Evolutionary conservation across 768 basidiomycete genomes (phyloP).

Genomic region (Chalciporus chontae): DNA sequence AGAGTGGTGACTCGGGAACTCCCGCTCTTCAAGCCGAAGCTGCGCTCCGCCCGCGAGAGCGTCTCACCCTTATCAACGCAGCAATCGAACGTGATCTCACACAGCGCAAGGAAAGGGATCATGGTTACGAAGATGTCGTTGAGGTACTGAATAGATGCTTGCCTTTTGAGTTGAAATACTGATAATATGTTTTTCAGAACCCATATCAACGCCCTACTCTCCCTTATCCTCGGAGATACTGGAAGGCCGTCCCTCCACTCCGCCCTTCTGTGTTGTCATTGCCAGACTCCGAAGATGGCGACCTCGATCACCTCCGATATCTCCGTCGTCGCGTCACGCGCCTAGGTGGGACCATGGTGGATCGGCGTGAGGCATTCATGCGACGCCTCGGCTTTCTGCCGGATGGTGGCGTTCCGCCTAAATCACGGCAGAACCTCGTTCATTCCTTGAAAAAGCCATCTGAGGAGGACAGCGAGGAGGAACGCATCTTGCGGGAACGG

Average conservation of each 20-base stretch:
- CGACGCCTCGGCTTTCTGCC: slow-evolving; percentile 23
- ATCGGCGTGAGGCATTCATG: slow-evolving; percentile 51
- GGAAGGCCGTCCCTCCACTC: slow-evolving; percentile 54
- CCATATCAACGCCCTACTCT: slow-evolving; percentile 64
- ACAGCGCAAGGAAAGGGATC: slow-evolving; percentile 68
- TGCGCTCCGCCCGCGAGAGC: slow-evolving; percentile 62
- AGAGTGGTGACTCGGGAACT: slow-evolving; percentile 38
- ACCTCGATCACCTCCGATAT: slow-evolving; percentile 21
- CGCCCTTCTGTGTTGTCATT: slow-evolving; percentile 32
- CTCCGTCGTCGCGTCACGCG: slow-evolving; percentile 79
- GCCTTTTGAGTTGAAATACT: not conserved
- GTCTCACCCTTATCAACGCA: slow-evolving; percentile 50
- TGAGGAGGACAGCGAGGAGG: slow-evolving; percentile 37
- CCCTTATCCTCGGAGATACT: slow-evolving; percentile 59
- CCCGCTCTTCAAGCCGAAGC: slow-evolving; percentile 43
- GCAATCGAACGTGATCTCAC: slow-evolving; percentile 58
- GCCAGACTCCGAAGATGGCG: slow-evolving; percentile 20
- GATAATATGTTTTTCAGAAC: slow-evolving; percentile 40
- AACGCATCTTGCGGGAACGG: slow-evolving; percentile 45
- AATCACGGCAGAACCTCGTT: slow-evolving; percentile 12
- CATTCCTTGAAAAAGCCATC: slow-evolving; percentile 25
- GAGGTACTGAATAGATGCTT: slow-evolving; percentile 52
- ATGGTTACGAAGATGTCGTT: slow-evolving; percentile 82
- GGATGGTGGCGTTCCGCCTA: not conserved
- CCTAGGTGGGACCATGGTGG: slow-evolving; percentile 73